A percentile compares a stretch with the other conserved stretches of the same genome.
phyloP scores from a whole-genome alignment of 1,284 basidiomycete genomes.

The Irpex sp. region DNA sequence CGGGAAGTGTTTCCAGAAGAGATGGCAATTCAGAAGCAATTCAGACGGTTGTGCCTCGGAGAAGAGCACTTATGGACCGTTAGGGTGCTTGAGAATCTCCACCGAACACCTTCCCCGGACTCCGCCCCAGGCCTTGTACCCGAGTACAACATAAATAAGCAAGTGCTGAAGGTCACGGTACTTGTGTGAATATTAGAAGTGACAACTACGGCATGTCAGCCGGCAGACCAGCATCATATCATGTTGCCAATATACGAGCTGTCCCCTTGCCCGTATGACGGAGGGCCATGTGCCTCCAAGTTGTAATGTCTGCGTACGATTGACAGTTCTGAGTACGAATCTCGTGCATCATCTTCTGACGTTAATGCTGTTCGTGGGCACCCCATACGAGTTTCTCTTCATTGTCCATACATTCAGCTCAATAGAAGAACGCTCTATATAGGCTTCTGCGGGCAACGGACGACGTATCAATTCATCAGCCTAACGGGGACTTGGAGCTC shows the following conservation, averaged over 20 bases:
- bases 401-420: not conserved
- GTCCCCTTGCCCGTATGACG: no score
- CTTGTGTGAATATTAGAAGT: no score
- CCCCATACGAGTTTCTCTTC: not conserved
- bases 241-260: not conserved
- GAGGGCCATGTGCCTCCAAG: no score
- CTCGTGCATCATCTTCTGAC: not conserved
- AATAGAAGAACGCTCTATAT: no score
- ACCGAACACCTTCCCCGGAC: not conserved
- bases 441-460: not conserved
- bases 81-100: no score
- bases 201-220: no score
- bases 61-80: no score
- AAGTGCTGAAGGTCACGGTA: no score
- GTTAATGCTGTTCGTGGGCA: not conserved
- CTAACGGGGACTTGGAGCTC: not conserved
- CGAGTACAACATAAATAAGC: no score
- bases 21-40: no score
- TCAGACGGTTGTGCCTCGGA: no score
- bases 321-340: not conserved
- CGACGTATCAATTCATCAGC: not conserved
- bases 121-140: not conserved
- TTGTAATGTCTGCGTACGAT: not conserved
- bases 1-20: not conserved
- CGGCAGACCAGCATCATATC: not conserved